phyloP scores from a whole-genome alignment of 441 rosid species.

The Hura crepitans region DNA sequence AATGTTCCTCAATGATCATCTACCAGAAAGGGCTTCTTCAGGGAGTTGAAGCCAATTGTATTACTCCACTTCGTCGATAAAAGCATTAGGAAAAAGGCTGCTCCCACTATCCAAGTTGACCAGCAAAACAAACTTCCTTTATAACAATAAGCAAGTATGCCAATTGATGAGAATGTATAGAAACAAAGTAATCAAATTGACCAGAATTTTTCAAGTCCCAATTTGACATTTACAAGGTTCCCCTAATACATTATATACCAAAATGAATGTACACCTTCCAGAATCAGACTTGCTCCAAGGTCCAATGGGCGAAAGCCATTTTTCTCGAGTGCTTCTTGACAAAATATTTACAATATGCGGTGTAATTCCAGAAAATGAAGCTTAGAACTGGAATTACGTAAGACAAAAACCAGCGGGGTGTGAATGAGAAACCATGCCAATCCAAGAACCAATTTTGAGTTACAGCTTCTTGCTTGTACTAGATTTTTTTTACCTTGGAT shows the following conservation, averaged over 20 bases:
- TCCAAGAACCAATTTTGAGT: slow-evolving; percentile 9
- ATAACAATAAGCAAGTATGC: no score
- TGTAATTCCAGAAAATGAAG: neutral
- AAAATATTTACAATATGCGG: neutral
- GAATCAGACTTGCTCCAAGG: neutral
- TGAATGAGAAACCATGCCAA: neutral
- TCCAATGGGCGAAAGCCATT: neutral
- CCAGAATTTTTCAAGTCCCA: no score
- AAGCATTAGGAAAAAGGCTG: no score
- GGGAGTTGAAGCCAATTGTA: no score
- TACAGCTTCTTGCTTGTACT: slow-evolving; percentile 32
- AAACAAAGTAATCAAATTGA: no score
- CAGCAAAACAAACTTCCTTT: no score
- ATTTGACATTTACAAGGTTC: neutral
- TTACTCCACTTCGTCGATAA: no score
- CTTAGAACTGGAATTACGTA: neutral
- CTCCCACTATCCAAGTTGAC: no score
- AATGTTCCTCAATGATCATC: no score
- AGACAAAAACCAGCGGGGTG: no score
- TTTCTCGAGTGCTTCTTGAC: neutral
- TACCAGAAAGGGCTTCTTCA: no score
- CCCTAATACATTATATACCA: neutral
- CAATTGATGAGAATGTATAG: no score
- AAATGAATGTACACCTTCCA: neutral
- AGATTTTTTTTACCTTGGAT: slow-evolving; percentile 45